Base-by-base conservation (phyloP, 2,329 filamentous ascomycete genomes). In the Alternaria consortialis region DNA sequence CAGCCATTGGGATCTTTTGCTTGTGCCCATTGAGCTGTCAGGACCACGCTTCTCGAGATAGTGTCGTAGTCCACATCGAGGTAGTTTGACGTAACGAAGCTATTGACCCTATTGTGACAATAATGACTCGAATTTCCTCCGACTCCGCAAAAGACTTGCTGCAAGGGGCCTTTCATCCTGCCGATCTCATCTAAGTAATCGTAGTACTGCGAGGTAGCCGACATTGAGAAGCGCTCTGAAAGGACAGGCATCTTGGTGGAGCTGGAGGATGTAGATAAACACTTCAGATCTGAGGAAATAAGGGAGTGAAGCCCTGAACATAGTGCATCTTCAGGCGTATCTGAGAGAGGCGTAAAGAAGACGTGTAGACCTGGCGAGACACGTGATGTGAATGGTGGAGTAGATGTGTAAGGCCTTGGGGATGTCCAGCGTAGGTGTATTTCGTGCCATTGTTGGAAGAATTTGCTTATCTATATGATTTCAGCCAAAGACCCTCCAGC, bases 361-460 rank as follows among this genome's bases (percentile, higher is more conserved):
- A 93, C 82, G 81, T 97, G 93, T 23, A 98, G 81, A 3, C 94
- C 94, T 0, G 94, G 89, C 2, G 92, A 88, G 13, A 93, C 79
- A 60, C 91, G 87, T 53, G 93, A 93, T 43, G 87, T 82, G 71
- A 95, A 90, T 2, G 94, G 94, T 39, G 89, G 84, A 44, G 90
- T 81, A 1, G 86, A 82, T 39, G 86, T 81, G 74, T 89, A 90
- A 2, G 84, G 71, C 7, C 74, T 70, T 2, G 87, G 81, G 13
- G 88, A 87, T n/a, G 87, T 85, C 92, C 93, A 97, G 75, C 91
- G 87, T 60, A 97, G 81, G 77, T 94, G 91, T 42, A 97, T 80
- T 76, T 93, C 89, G 70, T 90, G 86, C 65, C 86, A 87, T 70
- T 86, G 83, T 55, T 85, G 83, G 27, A 97, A 81, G 13, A 90